Conservation (phyloP, 2,329 filamentous ascomycete genomes). For the Aspergillus hiratsukae region DNA sequence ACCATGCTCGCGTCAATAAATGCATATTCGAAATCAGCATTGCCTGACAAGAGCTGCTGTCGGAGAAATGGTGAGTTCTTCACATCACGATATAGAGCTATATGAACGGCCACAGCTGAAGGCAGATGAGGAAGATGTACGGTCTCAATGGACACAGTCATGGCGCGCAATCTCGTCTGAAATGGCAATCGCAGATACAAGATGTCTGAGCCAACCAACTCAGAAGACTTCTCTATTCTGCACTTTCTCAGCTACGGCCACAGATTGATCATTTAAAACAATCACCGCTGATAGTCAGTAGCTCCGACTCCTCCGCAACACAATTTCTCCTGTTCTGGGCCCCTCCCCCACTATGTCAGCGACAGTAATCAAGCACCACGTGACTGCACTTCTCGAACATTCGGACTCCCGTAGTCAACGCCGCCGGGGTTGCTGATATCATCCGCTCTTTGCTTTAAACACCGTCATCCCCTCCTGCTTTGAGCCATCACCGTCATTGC, state of each 20-base stretch:
- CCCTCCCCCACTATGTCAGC: conserved; percentile 12
- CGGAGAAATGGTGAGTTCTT: conserved; percentile 74
- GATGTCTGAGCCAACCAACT: not conserved
- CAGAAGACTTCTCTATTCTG: not conserved
- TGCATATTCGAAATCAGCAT: conserved; percentile 84
- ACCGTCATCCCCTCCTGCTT: conserved; percentile 10
- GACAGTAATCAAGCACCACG: conserved; percentile 14
- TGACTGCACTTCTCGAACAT: conserved; percentile 34
- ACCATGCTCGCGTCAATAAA: conserved; percentile 83
- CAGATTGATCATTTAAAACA: not conserved
- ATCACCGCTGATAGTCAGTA: not conserved
- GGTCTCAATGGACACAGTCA: conserved; percentile 52
- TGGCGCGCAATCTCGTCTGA: conserved; percentile 11
- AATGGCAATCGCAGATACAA: not conserved
- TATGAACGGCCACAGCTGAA: conserved; percentile 60
- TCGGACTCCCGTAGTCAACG: conserved; percentile 25
- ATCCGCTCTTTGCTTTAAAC: conserved; percentile 16
- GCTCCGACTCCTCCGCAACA: not conserved
- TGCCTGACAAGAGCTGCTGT: conserved; percentile 77
- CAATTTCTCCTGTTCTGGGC: conserved; percentile 1
- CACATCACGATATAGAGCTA: conserved; percentile 71
- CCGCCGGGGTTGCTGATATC: conserved; percentile 22
- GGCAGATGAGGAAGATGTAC: conserved; percentile 74
- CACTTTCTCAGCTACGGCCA: not conserved
- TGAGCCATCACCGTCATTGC: not conserved